These are phyloP conservation scores for Trichosanthes cucumerina DNA, from an alignment of 306 rosid genomes.

Conservation along the genomic window DNA sequence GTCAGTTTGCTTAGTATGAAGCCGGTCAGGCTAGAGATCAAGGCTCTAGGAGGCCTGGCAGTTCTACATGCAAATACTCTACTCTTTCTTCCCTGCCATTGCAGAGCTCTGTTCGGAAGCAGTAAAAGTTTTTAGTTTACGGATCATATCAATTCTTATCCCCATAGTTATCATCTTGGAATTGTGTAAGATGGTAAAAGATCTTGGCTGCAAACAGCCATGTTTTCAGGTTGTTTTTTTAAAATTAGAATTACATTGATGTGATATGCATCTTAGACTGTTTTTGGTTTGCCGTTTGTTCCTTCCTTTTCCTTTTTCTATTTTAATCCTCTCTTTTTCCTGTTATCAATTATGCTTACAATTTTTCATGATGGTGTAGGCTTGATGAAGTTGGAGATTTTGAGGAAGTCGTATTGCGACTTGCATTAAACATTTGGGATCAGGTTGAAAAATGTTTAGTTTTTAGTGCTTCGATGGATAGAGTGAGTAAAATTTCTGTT, in stretches of 20 bases:
- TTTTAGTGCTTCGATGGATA: conserved; percentile 27
- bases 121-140: neutral
- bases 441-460: conserved; percentile 38
- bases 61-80: neutral
- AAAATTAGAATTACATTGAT: neutral
- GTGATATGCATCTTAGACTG: neutral
- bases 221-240: neutral
- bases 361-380: conserved; percentile 40
- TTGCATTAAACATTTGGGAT: conserved; percentile 55
- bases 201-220: neutral
- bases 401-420: conserved; percentile 50
- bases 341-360: conserved; percentile 10
- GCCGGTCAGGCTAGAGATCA: neutral
- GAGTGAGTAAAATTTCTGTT: conserved; percentile 35
- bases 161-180: neutral
- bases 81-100: neutral
- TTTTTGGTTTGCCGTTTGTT: neutral
- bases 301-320: neutral
- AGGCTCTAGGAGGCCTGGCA: neutral
- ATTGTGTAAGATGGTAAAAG: neutral
- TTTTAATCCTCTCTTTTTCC: neutral
- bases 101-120: neutral
- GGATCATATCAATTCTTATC: neutral
- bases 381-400: conserved; percentile 43
- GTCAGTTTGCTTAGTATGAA: neutral